phyloP scores from a whole-genome alignment of 1,284 basidiomycete species.

The Microbotryum violaceum region DNA sequence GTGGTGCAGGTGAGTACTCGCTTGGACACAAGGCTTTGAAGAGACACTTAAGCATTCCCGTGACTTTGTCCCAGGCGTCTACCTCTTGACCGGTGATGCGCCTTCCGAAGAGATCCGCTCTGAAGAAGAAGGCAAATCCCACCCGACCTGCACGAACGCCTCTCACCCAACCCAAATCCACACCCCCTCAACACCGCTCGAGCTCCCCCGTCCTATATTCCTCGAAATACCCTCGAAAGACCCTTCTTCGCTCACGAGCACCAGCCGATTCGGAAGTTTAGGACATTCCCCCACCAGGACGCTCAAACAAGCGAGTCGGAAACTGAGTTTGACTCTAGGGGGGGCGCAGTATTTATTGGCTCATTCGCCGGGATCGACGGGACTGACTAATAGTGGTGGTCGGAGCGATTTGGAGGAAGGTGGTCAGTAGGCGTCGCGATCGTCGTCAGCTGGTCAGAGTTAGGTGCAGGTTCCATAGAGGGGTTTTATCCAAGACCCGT shows the following conservation, averaged over 20 bases:
- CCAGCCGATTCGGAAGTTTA: neutral
- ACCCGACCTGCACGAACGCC: too few species aligned
- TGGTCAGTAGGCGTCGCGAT: too few species aligned
- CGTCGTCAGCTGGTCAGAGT: too few species aligned
- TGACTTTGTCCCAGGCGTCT: conserved; percentile 11
- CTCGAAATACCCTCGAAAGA: neutral
- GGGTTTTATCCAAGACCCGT: too few species aligned
- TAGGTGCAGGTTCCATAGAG: too few species aligned
- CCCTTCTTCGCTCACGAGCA: neutral
- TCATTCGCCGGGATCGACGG: too few species aligned
- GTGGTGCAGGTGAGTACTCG: conserved; percentile 28
- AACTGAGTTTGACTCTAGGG: conserved; percentile 4
- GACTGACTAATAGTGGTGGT: too few species aligned
- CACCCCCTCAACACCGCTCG: neutral
- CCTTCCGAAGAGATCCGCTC: neutral
- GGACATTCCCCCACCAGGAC: neutral
- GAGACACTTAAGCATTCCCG: too few species aligned
- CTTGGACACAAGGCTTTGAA: too few species aligned
- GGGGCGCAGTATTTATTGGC: neutral
- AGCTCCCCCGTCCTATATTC: neutral
- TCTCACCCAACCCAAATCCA: neutral
- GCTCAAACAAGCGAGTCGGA: neutral
- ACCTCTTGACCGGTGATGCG: conserved; percentile 17
- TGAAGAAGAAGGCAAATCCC: too few species aligned
- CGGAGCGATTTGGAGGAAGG: too few species aligned